Percentiles rank a stretch among this genome's conserved stretches.
phyloP scores from a whole-genome alignment of 305 asterid species.

The Solanum hybrid region DNA sequence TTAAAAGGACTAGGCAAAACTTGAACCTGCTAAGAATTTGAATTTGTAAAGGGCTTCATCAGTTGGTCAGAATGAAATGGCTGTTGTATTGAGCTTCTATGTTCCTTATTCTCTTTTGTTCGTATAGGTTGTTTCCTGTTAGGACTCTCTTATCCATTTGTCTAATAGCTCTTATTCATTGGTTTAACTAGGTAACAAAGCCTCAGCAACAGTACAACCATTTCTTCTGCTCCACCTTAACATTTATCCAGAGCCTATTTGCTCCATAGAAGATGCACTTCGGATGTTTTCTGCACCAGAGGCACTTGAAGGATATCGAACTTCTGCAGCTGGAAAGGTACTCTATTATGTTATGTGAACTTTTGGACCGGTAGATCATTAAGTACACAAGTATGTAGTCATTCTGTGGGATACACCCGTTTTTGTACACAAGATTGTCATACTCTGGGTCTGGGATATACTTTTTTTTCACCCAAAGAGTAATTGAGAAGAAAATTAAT shows the following conservation, averaged over 20 bases:
- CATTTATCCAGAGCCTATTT: constrained; percentile 59
- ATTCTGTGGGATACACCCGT: background rate
- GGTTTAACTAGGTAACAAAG: constrained; percentile 47
- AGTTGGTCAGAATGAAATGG: background rate
- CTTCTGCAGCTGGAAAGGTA: constrained; percentile 66
- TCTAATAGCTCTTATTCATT: constrained; percentile 4
- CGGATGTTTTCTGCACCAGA: constrained; percentile 68
- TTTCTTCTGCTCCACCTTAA: constrained; percentile 83
- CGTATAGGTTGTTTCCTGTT: background rate
- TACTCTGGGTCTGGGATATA: background rate
- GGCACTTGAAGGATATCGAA: constrained; percentile 67
- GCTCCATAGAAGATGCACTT: constrained; percentile 69
- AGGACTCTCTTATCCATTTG: background rate
- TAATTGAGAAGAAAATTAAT: background rate
- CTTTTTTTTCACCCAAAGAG: background rate
- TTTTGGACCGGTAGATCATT: background rate
- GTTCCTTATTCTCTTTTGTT: background rate
- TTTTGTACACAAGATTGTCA: background rate
- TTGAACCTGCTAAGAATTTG: background rate
- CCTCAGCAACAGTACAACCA: constrained; percentile 75
- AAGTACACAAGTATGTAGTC: background rate
- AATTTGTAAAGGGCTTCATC: background rate
- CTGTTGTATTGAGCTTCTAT: background rate
- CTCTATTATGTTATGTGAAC: background rate
- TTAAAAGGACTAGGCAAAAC: background rate